phyloP scores from a whole-genome alignment of 2,329 filamentous ascomycete genomes.

The Fusarium sp. region DNA sequence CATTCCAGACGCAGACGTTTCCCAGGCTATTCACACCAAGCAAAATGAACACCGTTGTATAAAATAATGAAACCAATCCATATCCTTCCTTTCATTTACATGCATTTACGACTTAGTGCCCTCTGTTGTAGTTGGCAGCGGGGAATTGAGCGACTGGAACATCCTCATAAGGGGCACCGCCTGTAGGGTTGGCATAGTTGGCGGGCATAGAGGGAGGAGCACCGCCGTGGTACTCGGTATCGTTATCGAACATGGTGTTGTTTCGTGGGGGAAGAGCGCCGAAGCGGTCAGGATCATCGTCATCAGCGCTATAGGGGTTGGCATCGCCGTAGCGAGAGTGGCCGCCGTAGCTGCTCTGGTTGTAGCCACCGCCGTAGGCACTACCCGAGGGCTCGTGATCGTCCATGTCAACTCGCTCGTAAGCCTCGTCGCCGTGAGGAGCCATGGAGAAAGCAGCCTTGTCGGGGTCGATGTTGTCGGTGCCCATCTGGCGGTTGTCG shows the following conservation, averaged over 20 bases:
- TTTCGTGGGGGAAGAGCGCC: slow-evolving; percentile 52
- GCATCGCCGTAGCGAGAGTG: slow-evolving; percentile 51
- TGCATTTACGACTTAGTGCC: slow-evolving; percentile 49
- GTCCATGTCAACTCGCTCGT: slow-evolving; percentile 69
- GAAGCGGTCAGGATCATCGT: slow-evolving; percentile 55
- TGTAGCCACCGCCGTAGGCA: slow-evolving; percentile 42
- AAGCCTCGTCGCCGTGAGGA: slow-evolving; percentile 73
- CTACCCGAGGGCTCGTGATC: slow-evolving; percentile 57
- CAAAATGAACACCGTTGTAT: slow-evolving; percentile 35
- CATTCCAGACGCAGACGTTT: slow-evolving; percentile 34
- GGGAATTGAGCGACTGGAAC: slow-evolving; percentile 65
- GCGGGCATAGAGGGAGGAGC: slow-evolving; percentile 42
- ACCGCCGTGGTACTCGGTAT: slow-evolving; percentile 59
- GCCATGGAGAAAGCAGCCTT: slow-evolving; percentile 76
- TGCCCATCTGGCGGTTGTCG: slow-evolving; percentile 59
- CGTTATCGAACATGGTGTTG: slow-evolving; percentile 61
- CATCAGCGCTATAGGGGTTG: slow-evolving; percentile 54
- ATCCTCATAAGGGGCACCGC: slow-evolving; percentile 42
- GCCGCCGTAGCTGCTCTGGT: slow-evolving; percentile 48
- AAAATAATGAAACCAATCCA: slow-evolving; percentile 37
- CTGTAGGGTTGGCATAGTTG: slow-evolving; percentile 41
- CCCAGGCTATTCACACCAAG: slow-evolving; percentile 30
- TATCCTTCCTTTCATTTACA: slow-evolving; percentile 38
- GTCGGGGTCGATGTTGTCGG: slow-evolving; percentile 71
- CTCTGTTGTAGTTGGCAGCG: slow-evolving; percentile 66